phyloP scores from a whole-genome alignment of 495 filamentous ascomycete species.

The Neurospora discreta region DNA sequence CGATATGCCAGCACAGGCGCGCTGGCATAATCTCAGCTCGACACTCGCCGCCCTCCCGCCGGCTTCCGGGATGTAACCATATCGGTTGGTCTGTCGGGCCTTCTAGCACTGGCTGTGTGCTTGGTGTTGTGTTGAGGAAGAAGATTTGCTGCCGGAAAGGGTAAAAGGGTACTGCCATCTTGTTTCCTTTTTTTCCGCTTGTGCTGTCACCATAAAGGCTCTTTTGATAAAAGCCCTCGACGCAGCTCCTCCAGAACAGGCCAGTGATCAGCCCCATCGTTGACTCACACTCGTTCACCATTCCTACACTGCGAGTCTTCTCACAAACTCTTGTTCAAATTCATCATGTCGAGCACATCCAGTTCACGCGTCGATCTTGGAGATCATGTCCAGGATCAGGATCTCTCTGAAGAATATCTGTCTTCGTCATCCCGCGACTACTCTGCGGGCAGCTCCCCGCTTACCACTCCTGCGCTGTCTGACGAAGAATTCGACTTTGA shows the following conservation, averaged over 20 bases:
- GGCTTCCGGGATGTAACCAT: not conserved
- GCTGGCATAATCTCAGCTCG: not conserved
- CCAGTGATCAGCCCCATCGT: not conserved
- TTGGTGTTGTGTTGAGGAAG: not conserved
- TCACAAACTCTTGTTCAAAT: not conserved
- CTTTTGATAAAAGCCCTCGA: not conserved
- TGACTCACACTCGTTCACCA: not conserved
- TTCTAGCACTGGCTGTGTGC: not conserved
- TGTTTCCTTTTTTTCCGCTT: not conserved
- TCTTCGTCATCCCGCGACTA: slow-evolving; percentile 7
- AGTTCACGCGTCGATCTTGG: not conserved
- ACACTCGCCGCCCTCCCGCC: not conserved
- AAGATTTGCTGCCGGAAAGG: not conserved
- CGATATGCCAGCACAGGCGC: not conserved
- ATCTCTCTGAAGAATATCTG: not conserved
- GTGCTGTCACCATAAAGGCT: not conserved
- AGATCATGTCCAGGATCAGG: slow-evolving; percentile 2
- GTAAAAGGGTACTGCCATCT: not conserved
- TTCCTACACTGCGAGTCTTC: not conserved
- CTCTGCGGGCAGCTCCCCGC: slow-evolving; percentile 4
- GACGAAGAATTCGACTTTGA: slow-evolving; percentile 13
- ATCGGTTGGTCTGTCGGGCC: not conserved
- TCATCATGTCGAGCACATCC: not conserved
- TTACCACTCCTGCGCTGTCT: slow-evolving; percentile 14
- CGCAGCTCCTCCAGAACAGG: not conserved